Evolutionary conservation across 495 filamentous ascomycete species (phyloP).

Genomic region (Penicillium alfredii): DNA sequence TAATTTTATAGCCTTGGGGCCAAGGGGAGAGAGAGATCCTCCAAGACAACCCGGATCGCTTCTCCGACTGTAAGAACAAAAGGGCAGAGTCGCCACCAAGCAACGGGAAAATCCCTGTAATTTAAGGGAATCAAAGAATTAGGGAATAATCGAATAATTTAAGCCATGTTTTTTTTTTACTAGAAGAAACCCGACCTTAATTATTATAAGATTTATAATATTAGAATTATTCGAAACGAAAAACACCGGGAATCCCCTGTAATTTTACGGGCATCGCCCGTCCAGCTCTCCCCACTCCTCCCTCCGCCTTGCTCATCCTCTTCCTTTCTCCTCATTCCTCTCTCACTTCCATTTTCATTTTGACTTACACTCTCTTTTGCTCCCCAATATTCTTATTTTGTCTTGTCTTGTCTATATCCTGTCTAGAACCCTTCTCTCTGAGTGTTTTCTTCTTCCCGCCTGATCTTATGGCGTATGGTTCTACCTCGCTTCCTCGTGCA

Average conservation of each 20-base stretch:
- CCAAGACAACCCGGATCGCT: no score
- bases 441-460: conserved; percentile 7
- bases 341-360: no score
- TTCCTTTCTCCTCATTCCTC: conserved; percentile 8
- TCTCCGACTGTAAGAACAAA: no score
- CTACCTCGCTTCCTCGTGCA: conserved; percentile 32
- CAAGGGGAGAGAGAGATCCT: no score
- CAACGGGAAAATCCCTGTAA: no score
- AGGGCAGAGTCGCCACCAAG: no score
- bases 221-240: neutral
- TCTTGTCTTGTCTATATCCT: conserved; percentile 5
- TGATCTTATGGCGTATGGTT: conserved; percentile 40
- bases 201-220: no score
- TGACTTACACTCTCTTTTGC: conserved; percentile 2
- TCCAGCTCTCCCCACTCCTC: conserved; percentile 12
- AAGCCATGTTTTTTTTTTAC: no score
- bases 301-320: conserved; percentile 8
- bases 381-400: conserved; percentile 1
- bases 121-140: no score
- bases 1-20: no score
- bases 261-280: conserved; percentile 11
- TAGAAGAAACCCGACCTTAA: no score
- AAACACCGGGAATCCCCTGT: conserved; percentile 11
- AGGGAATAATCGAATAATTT: neutral
- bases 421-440: conserved; percentile 5